Evolutionary conservation across 2,329 filamentous ascomycete species (phyloP), one percentile per base, ranked within the genome.

Genomic region (Dryadomyces sulphureus): DNA sequence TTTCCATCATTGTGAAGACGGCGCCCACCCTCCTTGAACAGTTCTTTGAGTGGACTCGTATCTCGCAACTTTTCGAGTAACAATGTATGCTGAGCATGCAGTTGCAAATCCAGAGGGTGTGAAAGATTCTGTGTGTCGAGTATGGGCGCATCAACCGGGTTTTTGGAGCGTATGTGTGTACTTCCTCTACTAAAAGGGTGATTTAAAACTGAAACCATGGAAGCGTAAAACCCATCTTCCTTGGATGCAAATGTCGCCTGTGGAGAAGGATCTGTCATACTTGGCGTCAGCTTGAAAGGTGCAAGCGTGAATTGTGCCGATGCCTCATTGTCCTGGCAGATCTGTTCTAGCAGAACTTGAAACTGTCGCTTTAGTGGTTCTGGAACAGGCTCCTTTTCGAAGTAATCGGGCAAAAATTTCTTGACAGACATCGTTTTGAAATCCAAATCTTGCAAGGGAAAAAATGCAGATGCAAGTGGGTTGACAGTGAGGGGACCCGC

Each of bases 141-240:
- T 6, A 67, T 27, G 16, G 43, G 43, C 1, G 34, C 24, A 7
- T 38, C 61, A 0, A 3, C 9, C 8, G 70, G 67, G 24, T 63
- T 56, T 5, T 65, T 64, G 6, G 56, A 54, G 5, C 60, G 60
- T 49, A 81, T 74, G 60, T 81, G 79, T 47, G 77, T 69, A 35
- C 65, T 64, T 5, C 78, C 78, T 0, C 75, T 68, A 2, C 72
- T 75, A 53, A 76, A 70, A 0, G 78, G 77, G 47, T 81, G 79
- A 45, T 73, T 73, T 22, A 77, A 71, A 49, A 76, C 75, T 0
- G 70, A 67, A 52, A 72, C 71, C 48, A 73, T 63, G 14, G 73
- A 71, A 43, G 77, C 65, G 55, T 72, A 75, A 53, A 45, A 45
- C 78, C 70, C 48, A 65, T 60, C 4, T 21, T 44, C 34, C 17